Evolutionary conservation across 2,329 filamentous ascomycete genomes (phyloP).

Genomic region (Grosmannia serpens): DNA sequence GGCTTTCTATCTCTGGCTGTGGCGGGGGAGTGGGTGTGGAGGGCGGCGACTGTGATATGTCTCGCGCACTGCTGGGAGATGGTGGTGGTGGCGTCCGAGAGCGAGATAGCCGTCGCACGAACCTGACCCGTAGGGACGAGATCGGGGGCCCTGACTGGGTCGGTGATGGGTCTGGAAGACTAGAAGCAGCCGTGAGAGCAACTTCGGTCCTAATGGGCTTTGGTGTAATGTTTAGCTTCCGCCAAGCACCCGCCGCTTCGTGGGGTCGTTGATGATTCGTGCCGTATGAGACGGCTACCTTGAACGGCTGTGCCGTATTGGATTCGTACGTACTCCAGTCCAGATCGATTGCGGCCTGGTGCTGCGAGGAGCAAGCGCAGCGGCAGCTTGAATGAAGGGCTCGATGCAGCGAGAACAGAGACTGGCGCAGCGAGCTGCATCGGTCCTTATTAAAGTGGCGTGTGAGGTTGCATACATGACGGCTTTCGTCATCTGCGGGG

Average conservation of each 20-base stretch:
- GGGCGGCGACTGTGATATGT: neutral
- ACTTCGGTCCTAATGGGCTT: neutral
- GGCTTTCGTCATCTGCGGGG: neutral
- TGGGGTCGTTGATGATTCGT: neutral
- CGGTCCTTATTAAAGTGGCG: neutral
- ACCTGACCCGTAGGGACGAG: neutral
- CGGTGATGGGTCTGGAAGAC: neutral
- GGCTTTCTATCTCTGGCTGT: neutral
- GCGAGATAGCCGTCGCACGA: neutral
- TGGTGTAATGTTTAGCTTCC: neutral
- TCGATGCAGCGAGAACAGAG: neutral
- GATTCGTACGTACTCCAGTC: neutral
- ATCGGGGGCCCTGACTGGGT: neutral
- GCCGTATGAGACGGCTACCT: neutral
- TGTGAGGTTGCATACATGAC: neutral
- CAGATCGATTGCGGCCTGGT: neutral
- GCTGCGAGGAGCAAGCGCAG: neutral
- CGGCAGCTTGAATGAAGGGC: neutral
- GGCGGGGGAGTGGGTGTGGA: neutral
- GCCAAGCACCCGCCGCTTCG: neutral
- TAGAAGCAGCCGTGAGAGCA: neutral
- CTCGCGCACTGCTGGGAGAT: neutral
- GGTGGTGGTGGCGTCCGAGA: neutral
- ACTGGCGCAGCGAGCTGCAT: neutral
- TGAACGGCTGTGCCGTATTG: neutral